These are phyloP conservation scores for Thalassiosira livingstoniorum DNA, from an alignment of 352 stramenopile species.

Conservation along the genomic window DNA sequence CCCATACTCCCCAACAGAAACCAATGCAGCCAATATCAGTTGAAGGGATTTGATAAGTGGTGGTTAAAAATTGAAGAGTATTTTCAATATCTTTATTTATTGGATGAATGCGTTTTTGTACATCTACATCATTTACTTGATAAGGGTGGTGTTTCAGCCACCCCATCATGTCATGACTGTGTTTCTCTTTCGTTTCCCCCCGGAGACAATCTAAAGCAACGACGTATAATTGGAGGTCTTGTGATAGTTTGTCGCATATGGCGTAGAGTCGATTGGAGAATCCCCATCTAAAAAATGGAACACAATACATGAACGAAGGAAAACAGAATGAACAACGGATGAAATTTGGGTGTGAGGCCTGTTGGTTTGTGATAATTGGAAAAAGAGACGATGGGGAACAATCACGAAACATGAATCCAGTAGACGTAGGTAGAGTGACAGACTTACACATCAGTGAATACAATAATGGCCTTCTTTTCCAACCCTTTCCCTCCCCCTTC, in stretches of 20 bases:
- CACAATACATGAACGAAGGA: not conserved
- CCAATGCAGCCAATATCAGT: constrained; percentile 41
- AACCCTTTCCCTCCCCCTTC: not conserved
- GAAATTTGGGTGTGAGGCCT: not conserved
- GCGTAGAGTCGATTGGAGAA: constrained; percentile 42
- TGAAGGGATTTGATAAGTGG: constrained; percentile 5
- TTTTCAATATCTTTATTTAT: constrained; percentile 39
- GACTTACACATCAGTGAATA: constrained; percentile 52
- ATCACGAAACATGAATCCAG: not conserved
- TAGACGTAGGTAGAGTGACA: not conserved
- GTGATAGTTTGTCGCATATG: constrained; percentile 45
- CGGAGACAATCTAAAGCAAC: constrained; percentile 49
- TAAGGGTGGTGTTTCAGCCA: constrained; percentile 37
- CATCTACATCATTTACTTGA: not conserved
- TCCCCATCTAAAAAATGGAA: constrained; percentile 26
- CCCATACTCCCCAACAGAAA: constrained; percentile 70
- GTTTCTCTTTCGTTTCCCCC: constrained; percentile 43
- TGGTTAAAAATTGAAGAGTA: constrained; percentile 25
- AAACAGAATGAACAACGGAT: not conserved
- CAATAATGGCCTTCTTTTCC: constrained; percentile 38
- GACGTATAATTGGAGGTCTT: constrained; percentile 18
- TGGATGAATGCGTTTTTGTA: constrained; percentile 6
- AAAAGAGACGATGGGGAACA: not conserved
- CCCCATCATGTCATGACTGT: constrained; percentile 37
- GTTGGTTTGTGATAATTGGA: not conserved